Evolutionary conservation across 371 early-diverging fungal genomes (phyloP), one percentile per base, ranked within the genome.

Genomic region (Mucor racemosus): DNA sequence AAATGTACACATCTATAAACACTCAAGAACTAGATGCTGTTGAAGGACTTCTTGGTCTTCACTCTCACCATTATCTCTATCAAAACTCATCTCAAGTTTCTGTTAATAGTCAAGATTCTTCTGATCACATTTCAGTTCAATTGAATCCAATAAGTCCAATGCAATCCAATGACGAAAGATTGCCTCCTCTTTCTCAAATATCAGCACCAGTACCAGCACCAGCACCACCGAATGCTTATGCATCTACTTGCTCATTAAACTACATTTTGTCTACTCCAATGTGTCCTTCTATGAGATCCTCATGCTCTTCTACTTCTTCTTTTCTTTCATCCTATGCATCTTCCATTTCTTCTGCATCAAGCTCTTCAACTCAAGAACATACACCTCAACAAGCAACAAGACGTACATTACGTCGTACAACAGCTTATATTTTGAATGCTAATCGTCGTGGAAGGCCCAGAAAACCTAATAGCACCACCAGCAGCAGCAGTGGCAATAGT

Each of bases 371-470:
- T 53, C 13, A 26, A 11, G 38, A 11, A 1, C 26, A 26, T 19
- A 15, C 9, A 10, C 53, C 53, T 31, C 53, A 53, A 53, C 53
- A 14, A 13, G 53, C 53, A 10, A 26, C 53, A 53, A 53, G 31
- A 31, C 21, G 26, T 2, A 53, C 31, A 14, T 14, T 53, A 21
- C 53, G 53, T 14, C 17, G 53, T 9, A 31, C 53, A 31, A 31
- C 53, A 26, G 14, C 53, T 0, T 26, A 21, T 41, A 63, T 44
- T 7, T 57, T 64, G n/a, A 56, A 34, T 31, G 19, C 40, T 2
- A 38, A 42, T 34, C 68, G 68, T 14, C 62, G 68, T 31, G 68
- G 68, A 48, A 44, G 68, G 13, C 68, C 68, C 13, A 67, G 19
- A 38, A 60, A 31, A 50, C 0, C 19, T 19, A 50, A 7, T 21